Percentiles rank a stretch among this genome's conserved stretches.
Evolutionary conservation across 495 filamentous ascomycete genomes (phyloP).

Genomic region (Opeltia flavorubescens): DNA sequence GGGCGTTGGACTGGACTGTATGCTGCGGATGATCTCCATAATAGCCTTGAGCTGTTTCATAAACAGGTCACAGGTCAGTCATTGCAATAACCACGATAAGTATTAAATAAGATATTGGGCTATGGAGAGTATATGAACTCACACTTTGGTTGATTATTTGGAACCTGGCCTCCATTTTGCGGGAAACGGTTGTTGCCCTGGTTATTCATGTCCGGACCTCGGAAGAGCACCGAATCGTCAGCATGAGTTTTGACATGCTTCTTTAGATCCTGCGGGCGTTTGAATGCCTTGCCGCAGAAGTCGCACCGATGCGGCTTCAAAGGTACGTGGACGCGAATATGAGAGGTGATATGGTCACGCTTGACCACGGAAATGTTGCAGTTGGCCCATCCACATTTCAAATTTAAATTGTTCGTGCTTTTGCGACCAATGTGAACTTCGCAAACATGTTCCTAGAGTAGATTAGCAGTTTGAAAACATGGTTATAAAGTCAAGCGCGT

Average conservation of each 20-base stretch:
- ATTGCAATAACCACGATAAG: too few relatives aligned
- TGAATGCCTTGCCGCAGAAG: conserved; percentile 97
- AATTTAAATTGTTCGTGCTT: conserved; percentile 95
- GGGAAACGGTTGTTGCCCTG: conserved; percentile 21
- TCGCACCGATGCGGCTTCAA: conserved; percentile 98
- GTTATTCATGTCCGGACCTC: conserved; percentile 54
- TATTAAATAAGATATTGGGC: too few relatives aligned
- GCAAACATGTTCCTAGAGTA: conserved; percentile 82
- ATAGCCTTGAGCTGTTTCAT: conserved; percentile 31
- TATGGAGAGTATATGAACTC: conserved; percentile 2
- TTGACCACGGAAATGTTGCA: conserved; percentile 97
- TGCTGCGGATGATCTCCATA: conserved; percentile 44
- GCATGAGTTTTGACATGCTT: conserved; percentile 99
- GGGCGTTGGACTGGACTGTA: conserved; percentile 40
- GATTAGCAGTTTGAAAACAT: conserved; percentile 1
- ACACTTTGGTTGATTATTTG: conserved; percentile 13
- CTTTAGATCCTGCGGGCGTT: conserved; percentile 96
- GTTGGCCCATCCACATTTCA: conserved; percentile 93
- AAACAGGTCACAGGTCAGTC: conserved; percentile 35
- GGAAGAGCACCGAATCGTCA: conserved; percentile 82
- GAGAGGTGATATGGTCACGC: conserved; percentile 98
- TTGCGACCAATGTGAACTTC: conserved; percentile 97
- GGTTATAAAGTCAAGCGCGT: conserved; percentile 26
- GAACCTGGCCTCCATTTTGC: conserved; percentile 7
- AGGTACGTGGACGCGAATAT: conserved; percentile 96